These are phyloP conservation scores for Glutinoglossum americanum DNA, from an alignment of 495 filamentous ascomycete species.

Conservation along the genomic window DNA sequence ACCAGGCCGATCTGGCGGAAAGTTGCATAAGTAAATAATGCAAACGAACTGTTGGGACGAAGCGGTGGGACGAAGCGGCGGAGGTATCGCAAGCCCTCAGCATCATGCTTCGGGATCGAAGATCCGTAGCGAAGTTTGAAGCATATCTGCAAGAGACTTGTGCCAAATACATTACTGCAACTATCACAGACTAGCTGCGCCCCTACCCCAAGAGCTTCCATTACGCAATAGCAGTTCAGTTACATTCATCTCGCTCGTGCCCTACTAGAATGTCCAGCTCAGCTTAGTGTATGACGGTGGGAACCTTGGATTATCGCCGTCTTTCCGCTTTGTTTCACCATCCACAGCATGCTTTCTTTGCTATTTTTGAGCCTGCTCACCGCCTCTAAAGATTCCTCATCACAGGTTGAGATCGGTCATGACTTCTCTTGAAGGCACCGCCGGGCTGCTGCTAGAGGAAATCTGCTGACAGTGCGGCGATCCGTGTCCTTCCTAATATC, in stretches of 20 bases:
- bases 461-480: neutral
- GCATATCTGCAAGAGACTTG: neutral
- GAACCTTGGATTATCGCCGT: neutral
- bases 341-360: neutral
- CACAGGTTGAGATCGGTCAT: neutral
- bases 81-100: neutral
- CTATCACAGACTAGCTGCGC: neutral
- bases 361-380: neutral
- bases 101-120: neutral
- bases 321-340: neutral
- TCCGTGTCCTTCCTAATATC: neutral
- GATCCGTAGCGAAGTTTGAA: neutral
- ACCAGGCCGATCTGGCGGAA: neutral
- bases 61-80: neutral
- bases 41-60: neutral
- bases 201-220: neutral
- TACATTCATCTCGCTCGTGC: neutral
- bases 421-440: neutral
- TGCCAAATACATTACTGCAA: neutral
- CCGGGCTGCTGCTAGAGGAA: neutral
- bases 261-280: neutral
- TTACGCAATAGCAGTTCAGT: neutral
- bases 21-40: neutral
- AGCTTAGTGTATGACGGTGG: neutral
- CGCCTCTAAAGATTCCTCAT: neutral